Conservation (phyloP, 345 rosid species). For the Noccaea bulbosa region DNA sequence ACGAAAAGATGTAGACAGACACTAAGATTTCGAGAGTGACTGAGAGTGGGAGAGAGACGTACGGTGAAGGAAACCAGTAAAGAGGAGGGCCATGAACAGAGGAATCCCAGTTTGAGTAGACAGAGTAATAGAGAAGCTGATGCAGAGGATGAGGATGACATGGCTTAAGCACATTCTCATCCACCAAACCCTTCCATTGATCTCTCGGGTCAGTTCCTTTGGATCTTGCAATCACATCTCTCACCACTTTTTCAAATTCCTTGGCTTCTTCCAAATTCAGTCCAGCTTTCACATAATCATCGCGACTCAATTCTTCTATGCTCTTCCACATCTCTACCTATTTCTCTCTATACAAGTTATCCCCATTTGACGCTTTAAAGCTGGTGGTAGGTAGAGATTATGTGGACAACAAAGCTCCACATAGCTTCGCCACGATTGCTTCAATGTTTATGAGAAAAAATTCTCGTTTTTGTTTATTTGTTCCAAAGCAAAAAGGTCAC, state of each 20-base stretch:
- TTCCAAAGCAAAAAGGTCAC: background rate
- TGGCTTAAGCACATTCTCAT: conserved; percentile 59
- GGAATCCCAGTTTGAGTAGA: conserved; percentile 70
- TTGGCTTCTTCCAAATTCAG: conserved; percentile 52
- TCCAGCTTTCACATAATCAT: conserved; percentile 62
- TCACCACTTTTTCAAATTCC: conserved; percentile 44
- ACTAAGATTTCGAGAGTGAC: background rate
- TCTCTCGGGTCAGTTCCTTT: conserved; percentile 53
- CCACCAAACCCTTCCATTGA: conserved; percentile 65
- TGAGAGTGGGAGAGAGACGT: conserved; percentile 31
- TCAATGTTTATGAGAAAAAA: background rate
- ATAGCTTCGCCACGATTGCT: no score
- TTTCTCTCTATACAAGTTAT: conserved; percentile 4
- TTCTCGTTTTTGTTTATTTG: background rate
- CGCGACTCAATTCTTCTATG: conserved; percentile 51
- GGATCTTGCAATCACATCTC: conserved; percentile 38
- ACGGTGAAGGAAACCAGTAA: conserved; percentile 91
- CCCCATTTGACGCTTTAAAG: background rate
- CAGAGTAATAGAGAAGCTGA: conserved; percentile 71
- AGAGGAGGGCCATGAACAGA: conserved; percentile 72
- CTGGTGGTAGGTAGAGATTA: conserved; percentile 14
- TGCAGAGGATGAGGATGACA: conserved; percentile 73
- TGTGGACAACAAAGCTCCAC: conserved; percentile 25
- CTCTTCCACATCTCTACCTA: conserved; percentile 42
- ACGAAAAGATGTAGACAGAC: conserved; percentile 1